These are phyloP conservation scores for Sugiyamaella marilandica DNA, from an alignment of 805 yeast species.

Conservation along the genomic window DNA sequence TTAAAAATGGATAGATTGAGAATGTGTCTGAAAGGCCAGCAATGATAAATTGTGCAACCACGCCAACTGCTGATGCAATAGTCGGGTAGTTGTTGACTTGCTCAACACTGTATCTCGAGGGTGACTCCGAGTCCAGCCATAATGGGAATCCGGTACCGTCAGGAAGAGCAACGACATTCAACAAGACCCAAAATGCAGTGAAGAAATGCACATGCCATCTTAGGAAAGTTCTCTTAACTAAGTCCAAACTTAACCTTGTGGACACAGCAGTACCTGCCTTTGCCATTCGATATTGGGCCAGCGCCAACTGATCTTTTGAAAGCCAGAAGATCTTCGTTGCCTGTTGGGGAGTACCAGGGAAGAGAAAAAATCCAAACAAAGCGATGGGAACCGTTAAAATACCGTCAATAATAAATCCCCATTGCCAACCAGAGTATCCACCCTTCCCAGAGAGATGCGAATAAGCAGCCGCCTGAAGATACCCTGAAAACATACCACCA, in stretches of 20 bases:
- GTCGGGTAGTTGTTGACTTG: conserved; percentile 41
- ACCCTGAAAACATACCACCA: conserved; percentile 43
- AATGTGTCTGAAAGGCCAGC: conserved; percentile 38
- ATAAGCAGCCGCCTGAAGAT: conserved; percentile 42
- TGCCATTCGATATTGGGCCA: conserved; percentile 31
- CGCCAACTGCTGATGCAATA: conserved; percentile 39
- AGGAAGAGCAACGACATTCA: conserved; percentile 39
- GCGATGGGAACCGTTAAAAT: conserved; percentile 42
- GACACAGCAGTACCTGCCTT: conserved; percentile 26
- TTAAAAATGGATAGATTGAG: conserved; percentile 37
- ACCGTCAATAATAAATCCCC: conserved; percentile 55
- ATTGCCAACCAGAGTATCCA: conserved; percentile 45
- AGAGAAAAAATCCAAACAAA: conserved; percentile 38
- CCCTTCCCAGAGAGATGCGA: conserved; percentile 37
- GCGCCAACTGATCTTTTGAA: conserved; percentile 28
- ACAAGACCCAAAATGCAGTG: conserved; percentile 34
- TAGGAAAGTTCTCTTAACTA: conserved; percentile 25
- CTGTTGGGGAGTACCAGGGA: conserved; percentile 50
- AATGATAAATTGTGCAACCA: conserved; percentile 38
- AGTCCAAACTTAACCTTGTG: conserved; percentile 19
- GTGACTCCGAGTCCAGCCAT: conserved; percentile 34
- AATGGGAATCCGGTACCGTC: conserved; percentile 40
- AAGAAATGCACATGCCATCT: conserved; percentile 34
- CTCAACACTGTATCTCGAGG: conserved; percentile 30
- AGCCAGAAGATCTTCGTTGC: conserved; percentile 31